These are phyloP conservation scores for Boehmeria nivea DNA, from an alignment of 306 rosid species.

Conservation along the genomic window DNA sequence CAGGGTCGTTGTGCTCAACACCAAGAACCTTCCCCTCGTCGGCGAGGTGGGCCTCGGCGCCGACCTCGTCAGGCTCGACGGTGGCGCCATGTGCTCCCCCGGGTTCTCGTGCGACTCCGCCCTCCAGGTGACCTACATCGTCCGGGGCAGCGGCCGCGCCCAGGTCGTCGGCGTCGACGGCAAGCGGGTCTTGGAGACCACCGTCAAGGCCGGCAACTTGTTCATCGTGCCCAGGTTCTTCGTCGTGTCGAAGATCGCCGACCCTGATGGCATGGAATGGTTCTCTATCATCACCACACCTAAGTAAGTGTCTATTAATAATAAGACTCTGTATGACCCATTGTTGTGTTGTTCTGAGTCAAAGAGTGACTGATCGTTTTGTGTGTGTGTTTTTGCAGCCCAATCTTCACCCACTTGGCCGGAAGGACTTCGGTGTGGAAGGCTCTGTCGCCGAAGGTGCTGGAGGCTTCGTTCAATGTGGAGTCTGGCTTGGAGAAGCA, in stretches of 20 bases:
- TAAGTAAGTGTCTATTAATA: conserved; percentile 34
- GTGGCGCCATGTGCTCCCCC: conserved; percentile 75
- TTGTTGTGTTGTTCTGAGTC: no score
- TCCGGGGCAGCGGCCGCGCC: conserved; percentile 65
- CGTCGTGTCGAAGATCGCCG: conserved; percentile 81
- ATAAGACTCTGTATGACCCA: no score
- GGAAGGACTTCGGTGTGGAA: conserved; percentile 78
- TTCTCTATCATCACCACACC: conserved; percentile 83
- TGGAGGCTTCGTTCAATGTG: conserved; percentile 73
- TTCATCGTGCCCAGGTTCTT: conserved; percentile 82
- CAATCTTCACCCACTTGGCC: conserved; percentile 81
- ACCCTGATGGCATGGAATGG: conserved; percentile 78
- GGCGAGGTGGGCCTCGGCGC: conserved; percentile 79
- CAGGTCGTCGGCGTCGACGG: conserved; percentile 79
- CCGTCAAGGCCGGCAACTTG: conserved; percentile 58
- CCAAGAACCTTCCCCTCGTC: conserved; percentile 73
- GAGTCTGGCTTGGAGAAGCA: conserved; percentile 46
- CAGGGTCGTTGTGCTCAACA: conserved; percentile 72
- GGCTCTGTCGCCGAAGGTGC: conserved; percentile 58
- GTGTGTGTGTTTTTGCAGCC: conserved; percentile 37
- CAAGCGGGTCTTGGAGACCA: conserved; percentile 63
- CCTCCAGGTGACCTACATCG: conserved; percentile 70
- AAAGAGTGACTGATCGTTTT: not conserved
- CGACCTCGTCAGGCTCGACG: conserved; percentile 72
- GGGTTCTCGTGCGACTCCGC: conserved; percentile 83